These are phyloP conservation scores for Aphanomyces stellatus DNA, from an alignment of 352 stramenopile genomes.

Conservation along the genomic window DNA sequence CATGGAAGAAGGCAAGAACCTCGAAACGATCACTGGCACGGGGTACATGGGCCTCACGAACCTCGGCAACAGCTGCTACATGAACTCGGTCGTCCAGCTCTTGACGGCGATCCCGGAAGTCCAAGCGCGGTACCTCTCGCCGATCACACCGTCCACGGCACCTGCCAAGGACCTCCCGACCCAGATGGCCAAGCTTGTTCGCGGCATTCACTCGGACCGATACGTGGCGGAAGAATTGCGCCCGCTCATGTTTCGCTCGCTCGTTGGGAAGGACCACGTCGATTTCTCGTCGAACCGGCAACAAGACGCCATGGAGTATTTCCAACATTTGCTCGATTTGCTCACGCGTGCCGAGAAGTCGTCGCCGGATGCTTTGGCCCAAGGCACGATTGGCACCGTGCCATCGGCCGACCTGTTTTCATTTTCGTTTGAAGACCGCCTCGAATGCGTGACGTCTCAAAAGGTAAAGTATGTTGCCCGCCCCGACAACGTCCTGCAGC, in stretches of 20 bases:
- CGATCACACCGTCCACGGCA: slow-evolving; percentile 13
- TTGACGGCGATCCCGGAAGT: slow-evolving; percentile 80
- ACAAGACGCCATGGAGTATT: slow-evolving; percentile 97
- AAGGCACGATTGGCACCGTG: slow-evolving; percentile 38
- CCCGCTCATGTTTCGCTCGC: slow-evolving; percentile 91
- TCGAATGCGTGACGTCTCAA: slow-evolving; percentile 37
- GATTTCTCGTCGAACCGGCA: slow-evolving; percentile 97
- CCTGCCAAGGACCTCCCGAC: slow-evolving; percentile 73
- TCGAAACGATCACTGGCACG: slow-evolving; percentile 85
- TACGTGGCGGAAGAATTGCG: slow-evolving; percentile 74
- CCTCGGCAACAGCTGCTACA: slow-evolving; percentile 99
- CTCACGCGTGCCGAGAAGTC: slow-evolving; percentile 82
- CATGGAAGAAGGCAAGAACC: slow-evolving; percentile 92
- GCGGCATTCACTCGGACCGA: slow-evolving; percentile 76
- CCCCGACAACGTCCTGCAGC: slow-evolving; percentile 69
- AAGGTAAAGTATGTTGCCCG: slow-evolving; percentile 66
- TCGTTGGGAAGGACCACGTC: slow-evolving; percentile 92
- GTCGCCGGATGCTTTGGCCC: slow-evolving; percentile 1
- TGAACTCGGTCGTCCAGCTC: slow-evolving; percentile 97
- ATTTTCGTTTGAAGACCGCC: slow-evolving; percentile 82
- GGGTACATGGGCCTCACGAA: slow-evolving; percentile 96
- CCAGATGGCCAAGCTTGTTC: slow-evolving; percentile 91
- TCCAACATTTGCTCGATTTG: slow-evolving; percentile 93
- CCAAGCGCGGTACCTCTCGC: slow-evolving; percentile 52
- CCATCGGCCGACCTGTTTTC: slow-evolving; percentile 88